Base-by-base conservation (phyloP, 2,329 filamentous ascomycete species). In the Orbilia javanica region DNA sequence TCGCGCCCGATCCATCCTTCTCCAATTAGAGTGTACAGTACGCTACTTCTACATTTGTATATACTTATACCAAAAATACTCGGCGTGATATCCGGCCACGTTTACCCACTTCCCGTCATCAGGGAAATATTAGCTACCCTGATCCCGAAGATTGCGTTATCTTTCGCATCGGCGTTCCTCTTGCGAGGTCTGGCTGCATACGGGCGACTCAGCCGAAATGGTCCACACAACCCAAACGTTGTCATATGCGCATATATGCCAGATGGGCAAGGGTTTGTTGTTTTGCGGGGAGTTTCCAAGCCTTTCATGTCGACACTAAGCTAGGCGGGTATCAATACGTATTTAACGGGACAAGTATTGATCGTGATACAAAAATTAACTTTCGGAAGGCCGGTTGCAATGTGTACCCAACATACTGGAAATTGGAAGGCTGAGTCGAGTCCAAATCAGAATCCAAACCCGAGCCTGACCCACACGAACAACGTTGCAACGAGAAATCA, bases 1-100 rank as follows among this genome's bases (percentile, higher is more conserved):
- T 15, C 20, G 3, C n/a, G 20, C 34, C 8, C 31, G 22, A 48
- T n/a, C 20, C 1, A 48, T 53, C 55, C 67, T 25, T 11, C 46
- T 65, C 60, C 50, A 34, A 42, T 57, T 72, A 57, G n/a, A 46
- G 27, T 72, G 68, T 72, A 72, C 11, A 65, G 44, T 72, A 64
- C 53, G 31, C 52, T 57, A 34, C 22, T 11, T 34, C 8, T 57
- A 64, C 36, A 72, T 15, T 31, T 72, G 57, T 72, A 65, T 27
- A 71, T 71, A 72, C 34, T 44, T 22, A 34, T 44, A 29, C 20
- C 22, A 55, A 65, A 71, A 72, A 29, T 4, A 13, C 31, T 25
- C 57, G 46, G 34, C 63, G 65, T 31, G 46, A 65, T 65, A 57
- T 72, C 44, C n/a, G 48, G 55, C 55, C 55, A 39, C 55, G 31